Base-by-base conservation (phyloP, 495 filamentous ascomycete genomes). In the Alectoria sarmentosa region DNA sequence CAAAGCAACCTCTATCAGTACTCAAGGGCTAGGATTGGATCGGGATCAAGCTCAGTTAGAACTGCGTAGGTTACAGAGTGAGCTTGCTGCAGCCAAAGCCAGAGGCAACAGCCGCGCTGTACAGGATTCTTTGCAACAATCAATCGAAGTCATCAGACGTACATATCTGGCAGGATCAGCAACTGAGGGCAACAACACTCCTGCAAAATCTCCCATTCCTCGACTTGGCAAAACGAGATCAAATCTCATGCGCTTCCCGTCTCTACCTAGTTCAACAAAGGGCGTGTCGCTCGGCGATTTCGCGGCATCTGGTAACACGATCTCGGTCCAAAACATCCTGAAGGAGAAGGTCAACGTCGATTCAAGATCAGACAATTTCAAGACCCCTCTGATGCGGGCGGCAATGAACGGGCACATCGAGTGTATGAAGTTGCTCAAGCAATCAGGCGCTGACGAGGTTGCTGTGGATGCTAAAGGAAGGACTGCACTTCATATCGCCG, bases 301-400 rank as follows among this genome's bases (percentile, higher is more conserved):
- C 8, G 60, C 64, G n/a, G 46, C 59, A 15, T 42, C 13, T 56
- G 67, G 67, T 28, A 61, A 69, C 46, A 52, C 26, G 11, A 7
- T 39, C 13, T 66, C 42, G 19, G 23, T 69, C 30, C 36, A 55
- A 4, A 44, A 41, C 7, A 55, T 69, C 6, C 42, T 69, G 9
- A 46, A 60, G n/a, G 44, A 62, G 23, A 64, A 49, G 26, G 56
- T 56, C 13, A 42, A 59, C 38, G 46, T 63, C 26, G 60, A 69
- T 23, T 48, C 37, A 6, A 66, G 49, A 60, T 57, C 59, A 17
- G 44, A 60, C 17, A 38, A 30, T 28, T 49, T 52, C 14, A 66
- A 30, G 41, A 69, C 67, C 15, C 67, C 64, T 32, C 38, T 66
- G 42, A 66, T 69, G 67, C 59, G 56, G 9, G 67, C 67, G 41